Conservation (phyloP, 2,329 filamentous ascomycete species). For the Colletotrichum melonis region DNA sequence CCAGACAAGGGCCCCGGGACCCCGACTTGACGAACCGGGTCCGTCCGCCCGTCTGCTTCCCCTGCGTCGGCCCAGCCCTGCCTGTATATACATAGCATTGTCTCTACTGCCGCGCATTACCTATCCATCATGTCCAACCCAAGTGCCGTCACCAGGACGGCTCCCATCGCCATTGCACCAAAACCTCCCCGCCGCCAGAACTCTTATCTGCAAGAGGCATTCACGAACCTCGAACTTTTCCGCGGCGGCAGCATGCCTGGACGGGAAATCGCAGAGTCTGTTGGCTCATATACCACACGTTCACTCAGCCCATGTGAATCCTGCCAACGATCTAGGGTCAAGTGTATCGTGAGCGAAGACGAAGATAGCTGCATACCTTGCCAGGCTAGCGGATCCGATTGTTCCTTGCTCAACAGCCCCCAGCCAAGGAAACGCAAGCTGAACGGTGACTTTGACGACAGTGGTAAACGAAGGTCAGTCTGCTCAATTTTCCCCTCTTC, state of each 20-base stretch:
- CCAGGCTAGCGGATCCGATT: slow-evolving; percentile 81
- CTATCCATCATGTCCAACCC: slow-evolving; percentile 63
- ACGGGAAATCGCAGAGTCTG: slow-evolving; percentile 63
- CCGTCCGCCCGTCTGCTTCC: slow-evolving; percentile 34
- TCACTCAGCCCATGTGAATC: slow-evolving; percentile 74
- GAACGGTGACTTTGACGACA: slow-evolving; percentile 69
- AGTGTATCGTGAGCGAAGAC: slow-evolving; percentile 80
- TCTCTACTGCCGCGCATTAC: slow-evolving; percentile 35
- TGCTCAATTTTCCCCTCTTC: slow-evolving; percentile 11
- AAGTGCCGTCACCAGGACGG: slow-evolving; percentile 67
- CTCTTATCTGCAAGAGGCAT: slow-evolving; percentile 59
- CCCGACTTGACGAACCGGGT: slow-evolving; percentile 38
- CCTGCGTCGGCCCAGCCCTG: slow-evolving; percentile 44
- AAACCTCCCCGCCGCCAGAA: slow-evolving; percentile 61
- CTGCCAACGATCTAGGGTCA: slow-evolving; percentile 78
- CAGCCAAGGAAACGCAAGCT: slow-evolving; percentile 84
- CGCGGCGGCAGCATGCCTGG: slow-evolving; percentile 62
- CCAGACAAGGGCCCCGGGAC: slow-evolving; percentile 21
- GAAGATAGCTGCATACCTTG: slow-evolving; percentile 80
- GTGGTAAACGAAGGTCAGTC: slow-evolving; percentile 78
- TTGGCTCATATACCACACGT: slow-evolving; percentile 51
- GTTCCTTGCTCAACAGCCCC: slow-evolving; percentile 81
- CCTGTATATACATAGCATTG: slow-evolving; percentile 37
- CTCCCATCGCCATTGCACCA: slow-evolving; percentile 74
- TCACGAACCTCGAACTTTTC: slow-evolving; percentile 59